Base-by-base conservation (phyloP, 768 basidiomycete species). In the Kwoniella bestiolae region DNA sequence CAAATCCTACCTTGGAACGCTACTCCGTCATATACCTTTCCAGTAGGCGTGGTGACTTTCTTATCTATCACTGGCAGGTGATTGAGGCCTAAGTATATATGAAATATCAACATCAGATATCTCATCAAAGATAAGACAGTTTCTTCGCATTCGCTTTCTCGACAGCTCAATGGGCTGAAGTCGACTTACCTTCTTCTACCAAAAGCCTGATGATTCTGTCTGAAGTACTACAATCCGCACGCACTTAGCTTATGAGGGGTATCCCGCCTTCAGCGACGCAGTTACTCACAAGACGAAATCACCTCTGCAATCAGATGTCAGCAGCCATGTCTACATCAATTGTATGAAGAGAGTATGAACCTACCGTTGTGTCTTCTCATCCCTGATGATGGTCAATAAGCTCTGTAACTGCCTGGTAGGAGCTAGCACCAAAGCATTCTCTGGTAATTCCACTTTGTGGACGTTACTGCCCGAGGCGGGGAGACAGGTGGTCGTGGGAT, bases 1-100 rank as follows among this genome's bases (percentile, higher is more conserved):
- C 94, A 95, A 67, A 97, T 95, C 83, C 92, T 92, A 5, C 95
- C 95, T 76, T 95, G 90, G 75, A 99, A 99, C 0, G 92, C 90
- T 1, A 97, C 92, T 18, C 95, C 95, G 63, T 91, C 86, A 79
- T 94, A 96, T 7, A 84, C 85, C 56, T 87, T 86, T 56, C 94
- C 94, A 87, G 81, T 89, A 57, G 73, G 71, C 2, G 72, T 79
- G 41, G 61, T 57, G 1, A 76, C 68, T 2, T 71, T 80, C 83
- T 90, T 83, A 29, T 87, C 85, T 18, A 95, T 79, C 64, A 96
- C 88, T 0, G 89, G 89, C 3, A 90, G 83, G 75, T 90, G 94
- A 80, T 99, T 98, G 67, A 97, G 82, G 21, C 94, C 92, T 83
- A 90, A 29, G 21, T 35, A 45, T 18, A 16, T 16, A 21, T 16